phyloP scores from a whole-genome alignment of 495 filamentous ascomycete genomes.

The Podospora anserina region DNA sequence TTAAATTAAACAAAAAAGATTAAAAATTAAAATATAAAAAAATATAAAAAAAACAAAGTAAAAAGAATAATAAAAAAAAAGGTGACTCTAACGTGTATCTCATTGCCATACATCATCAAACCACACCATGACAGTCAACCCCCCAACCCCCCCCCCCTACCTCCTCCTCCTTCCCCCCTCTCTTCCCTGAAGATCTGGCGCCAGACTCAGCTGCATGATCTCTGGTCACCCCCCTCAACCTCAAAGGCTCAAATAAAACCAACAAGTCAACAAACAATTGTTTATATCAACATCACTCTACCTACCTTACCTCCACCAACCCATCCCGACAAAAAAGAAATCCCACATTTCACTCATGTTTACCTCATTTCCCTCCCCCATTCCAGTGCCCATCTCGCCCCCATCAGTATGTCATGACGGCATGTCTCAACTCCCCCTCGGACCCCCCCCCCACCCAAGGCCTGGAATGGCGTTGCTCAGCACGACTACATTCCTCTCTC shows the following conservation, averaged over 20 bases:
- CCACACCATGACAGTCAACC: too few relatives aligned
- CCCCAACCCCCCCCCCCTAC: too few relatives aligned
- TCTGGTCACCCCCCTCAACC: not conserved
- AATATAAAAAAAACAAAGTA: too few relatives aligned
- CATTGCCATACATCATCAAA: too few relatives aligned
- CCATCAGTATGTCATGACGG: not conserved
- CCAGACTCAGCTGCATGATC: not conserved
- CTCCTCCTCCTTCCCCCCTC: not conserved
- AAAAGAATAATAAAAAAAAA: too few relatives aligned
- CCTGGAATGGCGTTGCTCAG: slow-evolving; percentile 6
- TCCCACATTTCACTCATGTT: not conserved
- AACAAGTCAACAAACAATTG: not conserved
- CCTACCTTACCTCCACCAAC: too few relatives aligned
- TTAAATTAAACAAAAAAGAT: too few relatives aligned
- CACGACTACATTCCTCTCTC: slow-evolving; percentile 9
- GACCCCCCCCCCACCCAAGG: not conserved
- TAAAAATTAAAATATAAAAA: too few relatives aligned
- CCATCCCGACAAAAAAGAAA: not conserved
- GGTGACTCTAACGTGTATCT: too few relatives aligned
- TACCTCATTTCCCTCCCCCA: not conserved
- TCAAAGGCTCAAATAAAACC: not conserved
- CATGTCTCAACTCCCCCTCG: not conserved
- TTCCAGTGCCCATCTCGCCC: not conserved
- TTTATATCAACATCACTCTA: not conserved
- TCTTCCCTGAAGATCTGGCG: not conserved